phyloP scores from a whole-genome alignment of 176 grass and related monocot species.

The Zoysia pacifica region DNA sequence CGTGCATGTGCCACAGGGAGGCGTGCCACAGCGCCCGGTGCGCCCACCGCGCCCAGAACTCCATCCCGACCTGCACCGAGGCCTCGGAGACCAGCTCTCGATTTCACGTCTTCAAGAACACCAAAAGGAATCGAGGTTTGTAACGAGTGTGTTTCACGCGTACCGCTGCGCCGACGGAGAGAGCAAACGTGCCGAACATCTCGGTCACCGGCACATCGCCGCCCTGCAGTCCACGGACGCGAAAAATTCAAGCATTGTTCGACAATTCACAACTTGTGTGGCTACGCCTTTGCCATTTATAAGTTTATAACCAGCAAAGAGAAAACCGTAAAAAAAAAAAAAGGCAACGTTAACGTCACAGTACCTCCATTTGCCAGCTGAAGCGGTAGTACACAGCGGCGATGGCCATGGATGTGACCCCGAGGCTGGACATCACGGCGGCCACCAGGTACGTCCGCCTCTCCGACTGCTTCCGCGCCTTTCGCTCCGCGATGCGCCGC shows the following conservation, averaged over 20 bases:
- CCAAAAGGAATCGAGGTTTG: not conserved
- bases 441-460: constrained; percentile 72
- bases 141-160: not conserved
- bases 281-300: not conserved
- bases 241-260: not conserved
- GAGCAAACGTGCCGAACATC: constrained; percentile 84
- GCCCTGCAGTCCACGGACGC: constrained; percentile 57
- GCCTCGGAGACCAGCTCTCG: not conserved
- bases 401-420: constrained; percentile 68
- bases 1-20: constrained; percentile 88
- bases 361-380: constrained; percentile 78
- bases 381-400: constrained; percentile 79
- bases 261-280: not conserved
- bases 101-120: not conserved
- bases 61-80: constrained; percentile 75
- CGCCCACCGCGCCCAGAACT: constrained; percentile 89
- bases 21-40: constrained; percentile 82
- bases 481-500: constrained; percentile 46
- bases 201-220: constrained; percentile 73
- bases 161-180: constrained; percentile 85
- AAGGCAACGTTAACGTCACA: not conserved
- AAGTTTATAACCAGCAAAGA: not conserved
- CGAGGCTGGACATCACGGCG: constrained; percentile 80
- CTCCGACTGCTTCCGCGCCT: constrained; percentile 65
- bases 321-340: not conserved